These are phyloP conservation scores for Tulasnella sp. DNA, from an alignment of 768 basidiomycete species.

Conservation along the genomic window DNA sequence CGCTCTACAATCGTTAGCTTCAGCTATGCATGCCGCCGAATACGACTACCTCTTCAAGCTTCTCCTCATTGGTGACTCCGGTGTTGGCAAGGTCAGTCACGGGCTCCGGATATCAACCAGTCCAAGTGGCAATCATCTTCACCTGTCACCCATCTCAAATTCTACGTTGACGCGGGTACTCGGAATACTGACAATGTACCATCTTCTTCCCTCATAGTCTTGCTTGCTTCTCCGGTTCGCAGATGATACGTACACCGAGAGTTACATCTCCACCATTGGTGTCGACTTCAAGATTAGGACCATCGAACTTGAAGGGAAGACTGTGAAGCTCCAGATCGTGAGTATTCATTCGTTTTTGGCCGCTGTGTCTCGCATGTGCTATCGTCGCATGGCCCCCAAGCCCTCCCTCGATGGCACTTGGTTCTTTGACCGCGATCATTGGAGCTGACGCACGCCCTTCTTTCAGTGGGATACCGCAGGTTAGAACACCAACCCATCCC, in stretches of 20 bases:
- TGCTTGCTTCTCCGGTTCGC: constrained; percentile 88
- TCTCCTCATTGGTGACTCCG: constrained; percentile 90
- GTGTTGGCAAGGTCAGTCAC: constrained; percentile 77
- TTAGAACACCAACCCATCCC: constrained; percentile 34
- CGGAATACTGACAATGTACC: not conserved
- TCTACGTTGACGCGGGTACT: not conserved
- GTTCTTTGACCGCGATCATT: constrained; percentile 10
- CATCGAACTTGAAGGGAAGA: constrained; percentile 97
- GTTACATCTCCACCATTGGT: constrained; percentile 96
- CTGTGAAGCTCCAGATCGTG: constrained; percentile 97
- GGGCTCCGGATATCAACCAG: constrained; percentile 30
- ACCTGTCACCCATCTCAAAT: not conserved
- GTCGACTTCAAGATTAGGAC: constrained; percentile 99
- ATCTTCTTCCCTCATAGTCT: constrained; percentile 54
- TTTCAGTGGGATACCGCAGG: constrained; percentile 96
- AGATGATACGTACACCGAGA: constrained; percentile 97
- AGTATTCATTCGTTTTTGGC: constrained; percentile 40
- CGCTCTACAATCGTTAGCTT: not conserved
- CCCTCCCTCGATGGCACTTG: not conserved
- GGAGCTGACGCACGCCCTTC: constrained; percentile 17
- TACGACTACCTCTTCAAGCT: constrained; percentile 97
- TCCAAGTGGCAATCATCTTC: constrained; percentile 12
- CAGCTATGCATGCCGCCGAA: constrained; percentile 78
- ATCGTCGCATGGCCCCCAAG: not conserved
- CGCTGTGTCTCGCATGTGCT: not conserved